Evolutionary conservation across 768 basidiomycete species (phyloP).

Genomic region (Macrolepiota fuliginosa): DNA sequence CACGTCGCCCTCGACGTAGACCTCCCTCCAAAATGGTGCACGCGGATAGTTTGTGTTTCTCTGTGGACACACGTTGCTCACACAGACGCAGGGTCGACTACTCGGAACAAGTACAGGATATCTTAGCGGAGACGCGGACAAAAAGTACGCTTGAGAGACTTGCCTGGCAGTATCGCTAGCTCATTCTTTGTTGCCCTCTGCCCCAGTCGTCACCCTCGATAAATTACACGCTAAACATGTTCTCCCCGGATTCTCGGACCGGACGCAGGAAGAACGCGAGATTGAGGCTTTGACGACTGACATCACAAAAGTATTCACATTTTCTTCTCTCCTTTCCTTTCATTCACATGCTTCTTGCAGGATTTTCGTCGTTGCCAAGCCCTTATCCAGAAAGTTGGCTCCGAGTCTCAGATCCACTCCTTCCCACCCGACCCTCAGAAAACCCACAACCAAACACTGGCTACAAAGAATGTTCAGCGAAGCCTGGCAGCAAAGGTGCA

Average conservation of each 20-base stretch:
- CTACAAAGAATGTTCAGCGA: conserved; percentile 93
- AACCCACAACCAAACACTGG: conserved; percentile 45
- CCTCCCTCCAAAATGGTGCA: conserved; percentile 86
- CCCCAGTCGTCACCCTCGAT: conserved; percentile 83
- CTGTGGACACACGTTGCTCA: conserved; percentile 20
- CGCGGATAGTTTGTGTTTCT: conserved; percentile 16
- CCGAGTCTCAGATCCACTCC: conserved; percentile 47
- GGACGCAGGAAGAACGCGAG: conserved; percentile 89
- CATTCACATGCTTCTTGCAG: conserved; percentile 30
- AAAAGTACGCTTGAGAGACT: conserved; percentile 62
- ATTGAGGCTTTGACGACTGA: conserved; percentile 84
- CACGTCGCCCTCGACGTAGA: conserved; percentile 54
- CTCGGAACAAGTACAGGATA: conserved; percentile 84
- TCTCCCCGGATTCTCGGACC: conserved; percentile 95
- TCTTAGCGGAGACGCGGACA: conserved; percentile 61
- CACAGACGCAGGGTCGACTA: conserved; percentile 75
- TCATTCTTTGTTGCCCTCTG: conserved; percentile 18
- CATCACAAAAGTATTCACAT: conserved; percentile 73
- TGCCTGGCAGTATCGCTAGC: conserved; percentile 14
- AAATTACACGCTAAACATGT: conserved; percentile 96
- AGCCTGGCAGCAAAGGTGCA: conserved; percentile 96
- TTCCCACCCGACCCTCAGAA: conserved; percentile 58
- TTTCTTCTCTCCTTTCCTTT: conserved; percentile 42
- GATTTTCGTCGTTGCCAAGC: conserved; percentile 64
- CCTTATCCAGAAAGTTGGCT: conserved; percentile 75